Base-by-base conservation (phyloP, 768 basidiomycete genomes). In the Suillus bovinus region DNA sequence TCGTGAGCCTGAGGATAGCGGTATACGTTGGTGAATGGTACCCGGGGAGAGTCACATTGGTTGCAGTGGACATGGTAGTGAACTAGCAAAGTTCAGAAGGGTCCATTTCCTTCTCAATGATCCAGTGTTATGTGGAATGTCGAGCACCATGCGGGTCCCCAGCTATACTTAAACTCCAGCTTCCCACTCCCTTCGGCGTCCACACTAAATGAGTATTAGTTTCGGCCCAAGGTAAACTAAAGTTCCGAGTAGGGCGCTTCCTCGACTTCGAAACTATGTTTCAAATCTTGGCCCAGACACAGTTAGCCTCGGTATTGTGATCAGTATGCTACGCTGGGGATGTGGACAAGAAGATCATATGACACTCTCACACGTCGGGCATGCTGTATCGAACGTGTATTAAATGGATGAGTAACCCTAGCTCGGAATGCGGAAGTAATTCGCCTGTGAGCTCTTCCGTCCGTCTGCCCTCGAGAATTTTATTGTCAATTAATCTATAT, bases 21-120 rank as follows among this genome's bases (percentile, higher is more conserved):
- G 85, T 79, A 69, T 89, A 89, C n/a, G 74, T 20, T 73, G 81
- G 63, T 71, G 85, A 65, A 76, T 80, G 65, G 64, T 86, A 88
- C 20, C 78, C 78, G 7, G 86, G 85, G 44, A 85, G 82, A 65
- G 78, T 82, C 42, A 79, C 74, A 42, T 46, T 46, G 22, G 84
- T 82, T 52, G 79, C 75, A 44, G 84, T 80, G 36, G 82, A 84
- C 87, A 89, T 88, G 71, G 63, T 61, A 62, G 71, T 68, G 54
- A 44, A 39, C 64, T 63, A 63, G 29, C 59, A 72, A 74, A 65
- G 38, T 44, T 62, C 53, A 64, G 52, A 46, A 39, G 3, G 13
- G 5, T 34, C 29, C 17, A 24, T 42, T 47, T 50, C 36, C 27
- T 38, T 22, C 39, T 60, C 53, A 57, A 58, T 42, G 62, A 24